Conservation (phyloP, 2,329 filamentous ascomycete genomes). For the Chrysoporthe puriensis region DNA sequence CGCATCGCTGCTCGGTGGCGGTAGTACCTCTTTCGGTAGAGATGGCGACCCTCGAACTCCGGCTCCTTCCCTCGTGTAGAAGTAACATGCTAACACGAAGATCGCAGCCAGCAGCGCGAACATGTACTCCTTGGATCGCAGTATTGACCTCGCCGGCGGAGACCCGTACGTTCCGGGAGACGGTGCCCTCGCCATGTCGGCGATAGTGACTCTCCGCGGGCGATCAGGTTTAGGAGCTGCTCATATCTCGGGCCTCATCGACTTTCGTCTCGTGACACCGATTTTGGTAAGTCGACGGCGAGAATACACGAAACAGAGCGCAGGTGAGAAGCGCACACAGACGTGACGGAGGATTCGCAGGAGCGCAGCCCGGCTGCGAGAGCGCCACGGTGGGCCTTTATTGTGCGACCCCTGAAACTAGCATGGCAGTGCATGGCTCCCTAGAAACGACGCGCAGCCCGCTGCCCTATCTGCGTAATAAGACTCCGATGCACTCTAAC, state of each 20-base stretch:
- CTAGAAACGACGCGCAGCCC: not conserved
- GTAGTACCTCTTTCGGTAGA: conserved; percentile 1
- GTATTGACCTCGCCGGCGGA: conserved; percentile 15
- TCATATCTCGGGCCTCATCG: not conserved
- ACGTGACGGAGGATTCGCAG: too few relatives aligned
- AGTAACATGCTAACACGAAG: conserved; percentile 15
- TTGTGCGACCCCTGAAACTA: not conserved
- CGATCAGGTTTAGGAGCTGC: not conserved
- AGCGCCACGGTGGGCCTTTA: not conserved
- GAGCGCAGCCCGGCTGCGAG: not conserved
- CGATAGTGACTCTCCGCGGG: not conserved
- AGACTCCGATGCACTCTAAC: not conserved
- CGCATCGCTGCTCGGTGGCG: not conserved
- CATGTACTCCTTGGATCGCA: conserved; percentile 25
- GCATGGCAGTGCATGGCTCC: not conserved
- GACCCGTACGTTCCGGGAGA: conserved; percentile 7
- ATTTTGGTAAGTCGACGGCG: not conserved
- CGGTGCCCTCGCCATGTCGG: not conserved
- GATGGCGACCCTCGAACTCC: not conserved
- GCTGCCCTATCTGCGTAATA: not conserved
- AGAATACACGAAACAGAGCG: not conserved
- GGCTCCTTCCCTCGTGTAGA: conserved; percentile 10
- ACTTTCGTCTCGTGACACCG: not conserved
- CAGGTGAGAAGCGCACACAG: not conserved
- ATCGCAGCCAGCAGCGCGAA: conserved; percentile 15